These are phyloP conservation scores for Dioszegia aurantiaca DNA, from an alignment of 768 basidiomycete species.

Conservation along the genomic window DNA sequence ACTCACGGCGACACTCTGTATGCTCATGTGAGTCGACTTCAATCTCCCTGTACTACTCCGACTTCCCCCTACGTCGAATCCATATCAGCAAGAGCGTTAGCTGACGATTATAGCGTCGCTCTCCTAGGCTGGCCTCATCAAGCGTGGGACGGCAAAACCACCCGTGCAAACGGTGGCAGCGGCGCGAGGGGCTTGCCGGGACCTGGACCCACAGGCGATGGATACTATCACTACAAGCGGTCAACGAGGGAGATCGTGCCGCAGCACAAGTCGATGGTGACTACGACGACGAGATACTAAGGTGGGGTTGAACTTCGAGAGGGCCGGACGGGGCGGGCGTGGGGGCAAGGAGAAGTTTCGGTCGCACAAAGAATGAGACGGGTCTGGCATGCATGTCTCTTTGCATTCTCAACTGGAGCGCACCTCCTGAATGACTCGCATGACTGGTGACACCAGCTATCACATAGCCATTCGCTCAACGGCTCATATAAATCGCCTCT, in stretches of 20 bases:
- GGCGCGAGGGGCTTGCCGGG: constrained; percentile 31
- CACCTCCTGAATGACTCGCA: too few relatives aligned
- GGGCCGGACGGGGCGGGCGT: too few relatives aligned
- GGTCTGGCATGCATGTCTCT: too few relatives aligned
- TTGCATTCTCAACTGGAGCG: too few relatives aligned
- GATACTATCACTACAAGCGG: constrained; percentile 52
- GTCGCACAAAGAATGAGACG: too few relatives aligned
- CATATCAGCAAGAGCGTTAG: neutral
- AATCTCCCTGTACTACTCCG: neutral
- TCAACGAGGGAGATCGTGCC: constrained; percentile 50
- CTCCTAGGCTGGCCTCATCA: constrained; percentile 46
- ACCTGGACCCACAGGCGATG: constrained; percentile 30
- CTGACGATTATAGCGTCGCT: constrained; percentile 30
- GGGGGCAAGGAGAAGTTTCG: too few relatives aligned
- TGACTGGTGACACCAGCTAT: too few relatives aligned
- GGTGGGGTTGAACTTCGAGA: too few relatives aligned
- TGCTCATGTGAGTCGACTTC: constrained; percentile 39
- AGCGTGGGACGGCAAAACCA: constrained; percentile 43
- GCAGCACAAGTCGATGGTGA: constrained; percentile 9
- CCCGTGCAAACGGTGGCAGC: constrained; percentile 27
- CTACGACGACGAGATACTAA: constrained; percentile 11
- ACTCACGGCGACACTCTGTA: constrained; percentile 35
- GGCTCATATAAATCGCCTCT: too few relatives aligned
- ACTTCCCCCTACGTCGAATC: neutral
- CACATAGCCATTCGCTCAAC: too few relatives aligned